Evolutionary conservation across 805 yeast genomes (phyloP).

Genomic region (Candida takata): DNA sequence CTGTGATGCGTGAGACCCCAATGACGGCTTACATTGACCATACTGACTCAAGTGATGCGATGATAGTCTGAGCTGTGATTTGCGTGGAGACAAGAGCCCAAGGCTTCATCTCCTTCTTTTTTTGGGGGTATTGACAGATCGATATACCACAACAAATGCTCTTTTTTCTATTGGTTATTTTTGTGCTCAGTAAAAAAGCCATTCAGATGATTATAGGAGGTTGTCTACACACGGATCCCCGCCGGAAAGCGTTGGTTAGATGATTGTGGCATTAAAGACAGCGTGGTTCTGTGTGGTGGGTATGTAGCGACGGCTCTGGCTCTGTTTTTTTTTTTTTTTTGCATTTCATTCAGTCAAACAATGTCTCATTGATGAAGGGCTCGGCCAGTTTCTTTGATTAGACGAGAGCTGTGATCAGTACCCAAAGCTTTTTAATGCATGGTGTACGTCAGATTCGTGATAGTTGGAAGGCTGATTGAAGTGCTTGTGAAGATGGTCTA

Average conservation of each 20-base stretch:
- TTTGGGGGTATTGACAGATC: too few species aligned
- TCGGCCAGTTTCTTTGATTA: constrained; percentile 7
- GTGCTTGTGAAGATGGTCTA: neutral
- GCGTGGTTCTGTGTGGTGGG: too few species aligned
- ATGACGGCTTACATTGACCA: too few species aligned
- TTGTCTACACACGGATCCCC: constrained; percentile 18
- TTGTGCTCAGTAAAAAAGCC: constrained; percentile 1
- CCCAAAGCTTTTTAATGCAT: constrained; percentile 3
- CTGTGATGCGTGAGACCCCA: too few species aligned
- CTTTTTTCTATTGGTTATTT: constrained; percentile 3
- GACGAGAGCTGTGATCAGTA: constrained; percentile 20
- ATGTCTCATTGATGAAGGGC: constrained; percentile 17
- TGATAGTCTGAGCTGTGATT: too few species aligned
- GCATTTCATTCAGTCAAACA: neutral
- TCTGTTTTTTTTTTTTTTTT: too few species aligned
- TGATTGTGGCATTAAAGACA: too few species aligned
- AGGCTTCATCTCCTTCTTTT: neutral
- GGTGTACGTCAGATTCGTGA: constrained; percentile 19
- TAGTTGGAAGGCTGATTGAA: neutral
- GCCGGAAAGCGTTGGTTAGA: too few species aligned
- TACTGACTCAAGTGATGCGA: too few species aligned
- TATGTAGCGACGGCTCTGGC: too few species aligned
- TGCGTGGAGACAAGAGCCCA: too few species aligned
- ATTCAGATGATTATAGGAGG: constrained; percentile 1
- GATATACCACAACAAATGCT: neutral